Evolutionary conservation across 2,329 filamentous ascomycete genomes (phyloP), one percentile per base, ranked within the genome.

Genomic region (Fusarium torulosum): DNA sequence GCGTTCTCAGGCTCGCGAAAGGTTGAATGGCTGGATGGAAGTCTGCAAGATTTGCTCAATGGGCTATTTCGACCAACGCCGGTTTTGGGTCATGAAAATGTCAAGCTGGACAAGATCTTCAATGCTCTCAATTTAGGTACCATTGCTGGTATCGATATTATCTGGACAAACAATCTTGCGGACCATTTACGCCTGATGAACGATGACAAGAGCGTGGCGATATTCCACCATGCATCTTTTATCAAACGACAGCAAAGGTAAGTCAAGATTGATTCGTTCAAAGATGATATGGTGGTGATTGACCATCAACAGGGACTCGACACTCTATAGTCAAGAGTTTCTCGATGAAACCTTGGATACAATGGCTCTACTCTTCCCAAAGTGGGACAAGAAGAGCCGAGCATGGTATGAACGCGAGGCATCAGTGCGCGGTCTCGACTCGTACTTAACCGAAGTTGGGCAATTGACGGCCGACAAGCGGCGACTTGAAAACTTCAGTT

Each of bases 191-290:
- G 47, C 2, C 25, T 51, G 11, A 11, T 51, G 37, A 51, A 8
- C 14, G 47, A 51, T 2, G 47, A 51, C 10, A 35, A 51, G 35
- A 35, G 31, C 19, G 47, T 51, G 23, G 47, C 47, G 15, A 35
- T 51, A 1, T 51, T 42, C 15, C 37, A 51, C 7, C 47, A 51
- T 10, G 47, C 47, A 27, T 51, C 47, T 2, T 51, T 51, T 15
- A 6, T 42, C 1, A 23, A 51, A 10, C n/a, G 47, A 23, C 47
- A 51, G 6, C 47, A 29, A 19, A 40, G n/a, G 47, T 51, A 15
- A 42, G 47, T 31, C 4, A 0, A 13, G 7, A 40, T 14, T 0
- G 7, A n/a, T 10, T 6, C 19, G 4, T 13, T 13, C 3, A 20
- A 20, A 1, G 2, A 20, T 13, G 5, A 20, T 10, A 3, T 9